Evolutionary conservation across 352 stramenopile genomes (phyloP).

Genomic region (Blastocystis sp.): DNA sequence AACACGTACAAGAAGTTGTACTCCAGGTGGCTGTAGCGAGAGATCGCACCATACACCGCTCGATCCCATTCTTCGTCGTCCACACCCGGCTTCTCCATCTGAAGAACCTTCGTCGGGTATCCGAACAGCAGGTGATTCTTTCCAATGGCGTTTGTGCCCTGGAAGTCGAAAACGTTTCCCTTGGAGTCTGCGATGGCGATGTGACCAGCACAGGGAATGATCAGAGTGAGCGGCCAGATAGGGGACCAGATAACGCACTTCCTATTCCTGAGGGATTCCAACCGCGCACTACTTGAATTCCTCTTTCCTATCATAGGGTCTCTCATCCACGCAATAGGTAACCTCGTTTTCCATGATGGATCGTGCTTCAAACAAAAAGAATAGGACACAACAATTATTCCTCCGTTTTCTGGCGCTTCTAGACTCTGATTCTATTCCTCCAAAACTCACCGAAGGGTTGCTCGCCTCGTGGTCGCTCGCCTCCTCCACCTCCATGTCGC

Average conservation of each 20-base stretch:
- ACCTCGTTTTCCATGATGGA: neutral
- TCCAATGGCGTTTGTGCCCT: conserved; percentile 38
- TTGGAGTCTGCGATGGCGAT: conserved; percentile 65
- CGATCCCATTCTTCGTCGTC: conserved; percentile 55
- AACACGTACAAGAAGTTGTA: conserved; percentile 43
- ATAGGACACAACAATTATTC: conserved; percentile 9
- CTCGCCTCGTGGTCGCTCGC: conserved; percentile 7
- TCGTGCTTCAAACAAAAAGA: conserved; percentile 18
- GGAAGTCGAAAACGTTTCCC: conserved; percentile 68
- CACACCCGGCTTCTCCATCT: conserved; percentile 2
- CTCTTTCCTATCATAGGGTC: neutral
- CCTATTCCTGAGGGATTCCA: neutral
- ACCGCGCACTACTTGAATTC: conserved; percentile 9
- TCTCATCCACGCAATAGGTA: neutral
- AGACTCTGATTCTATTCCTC: neutral
- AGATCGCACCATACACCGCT: conserved; percentile 23
- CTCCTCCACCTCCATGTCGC: conserved; percentile 61
- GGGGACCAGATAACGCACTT: conserved; percentile 64
- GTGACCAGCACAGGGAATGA: conserved; percentile 38
- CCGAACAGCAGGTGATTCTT: conserved; percentile 70
- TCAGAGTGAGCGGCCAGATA: conserved; percentile 23
- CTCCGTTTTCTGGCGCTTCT: conserved; percentile 54
- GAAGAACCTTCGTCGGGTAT: conserved; percentile 37
- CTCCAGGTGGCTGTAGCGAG: conserved; percentile 35
- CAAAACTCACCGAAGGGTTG: conserved; percentile 29